Evolutionary conservation across 352 stramenopile genomes (phyloP).

Genomic region (Globisporangium paddicum): DNA sequence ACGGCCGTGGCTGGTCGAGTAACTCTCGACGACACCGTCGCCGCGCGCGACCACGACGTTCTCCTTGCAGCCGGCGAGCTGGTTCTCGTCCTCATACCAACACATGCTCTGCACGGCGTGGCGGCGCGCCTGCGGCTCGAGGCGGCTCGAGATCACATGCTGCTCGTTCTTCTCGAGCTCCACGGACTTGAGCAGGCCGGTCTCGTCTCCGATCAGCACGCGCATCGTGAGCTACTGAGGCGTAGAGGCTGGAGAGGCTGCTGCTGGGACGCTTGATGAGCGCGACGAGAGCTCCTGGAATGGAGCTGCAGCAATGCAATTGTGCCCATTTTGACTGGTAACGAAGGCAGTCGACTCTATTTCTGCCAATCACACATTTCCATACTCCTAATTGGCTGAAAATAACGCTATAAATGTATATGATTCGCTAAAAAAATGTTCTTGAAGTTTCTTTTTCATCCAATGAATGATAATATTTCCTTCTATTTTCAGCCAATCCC

Average conservation of each 20-base stretch:
- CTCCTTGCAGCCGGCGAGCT: conserved; percentile 24
- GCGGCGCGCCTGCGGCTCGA: conserved; percentile 38
- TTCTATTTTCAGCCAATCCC: conserved; percentile 8
- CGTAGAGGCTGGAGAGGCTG: no score
- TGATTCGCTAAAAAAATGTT: conserved; percentile 5
- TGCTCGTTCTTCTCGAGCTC: conserved; percentile 71
- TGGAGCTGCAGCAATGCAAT: neutral
- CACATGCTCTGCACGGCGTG: conserved; percentile 48
- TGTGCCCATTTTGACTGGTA: conserved; percentile 16
- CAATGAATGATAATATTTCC: neutral
- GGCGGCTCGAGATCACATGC: conserved; percentile 43
- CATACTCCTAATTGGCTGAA: conserved; percentile 1
- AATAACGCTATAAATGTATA: neutral
- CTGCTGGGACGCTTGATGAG: neutral
- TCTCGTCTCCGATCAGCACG: conserved; percentile 78
- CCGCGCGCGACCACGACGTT: conserved; percentile 58
- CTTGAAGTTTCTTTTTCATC: conserved; percentile 18
- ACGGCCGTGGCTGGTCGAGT: conserved; percentile 40
- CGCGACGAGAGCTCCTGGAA: neutral
- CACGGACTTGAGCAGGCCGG: conserved; percentile 76
- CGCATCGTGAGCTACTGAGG: no score
- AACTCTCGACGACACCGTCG: conserved; percentile 63
- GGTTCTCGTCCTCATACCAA: conserved; percentile 55
- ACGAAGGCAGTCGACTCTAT: neutral
- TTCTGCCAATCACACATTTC: conserved; percentile 15